Evolutionary conservation across 192 early-diverging fungal genomes (phyloP).

Genomic region (Paraglomus brasilianum): DNA sequence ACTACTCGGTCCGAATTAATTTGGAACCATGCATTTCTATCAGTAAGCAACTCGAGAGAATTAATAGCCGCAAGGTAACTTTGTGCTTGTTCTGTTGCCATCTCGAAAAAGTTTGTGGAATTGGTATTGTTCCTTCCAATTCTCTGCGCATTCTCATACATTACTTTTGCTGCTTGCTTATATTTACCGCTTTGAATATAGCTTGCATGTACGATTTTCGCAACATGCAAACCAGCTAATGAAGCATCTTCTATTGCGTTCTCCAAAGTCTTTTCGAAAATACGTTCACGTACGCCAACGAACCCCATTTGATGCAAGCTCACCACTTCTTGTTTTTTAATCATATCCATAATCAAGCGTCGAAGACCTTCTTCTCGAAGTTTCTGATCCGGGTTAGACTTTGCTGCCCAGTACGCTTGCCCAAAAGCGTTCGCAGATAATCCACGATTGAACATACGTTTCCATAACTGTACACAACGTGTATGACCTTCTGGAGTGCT

Average conservation of each 20-base stretch:
- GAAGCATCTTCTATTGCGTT: background rate
- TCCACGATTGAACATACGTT: background rate
- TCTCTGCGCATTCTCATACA: constrained; percentile 4
- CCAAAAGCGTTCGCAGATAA: background rate
- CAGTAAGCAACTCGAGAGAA: background rate
- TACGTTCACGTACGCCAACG: background rate
- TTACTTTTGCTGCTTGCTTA: background rate
- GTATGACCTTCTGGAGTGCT: background rate
- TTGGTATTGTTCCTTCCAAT: background rate
- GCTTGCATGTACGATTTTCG: background rate
- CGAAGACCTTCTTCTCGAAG: background rate
- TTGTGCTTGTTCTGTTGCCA: background rate
- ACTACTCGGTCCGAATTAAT: too few relatives aligned
- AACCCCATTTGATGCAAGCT: too few relatives aligned
- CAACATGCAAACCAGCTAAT: background rate
- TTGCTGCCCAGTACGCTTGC: background rate
- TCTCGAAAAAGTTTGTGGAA: background rate
- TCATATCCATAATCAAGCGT: too few relatives aligned
- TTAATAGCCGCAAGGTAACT: constrained; percentile 7
- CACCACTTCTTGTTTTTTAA: too few relatives aligned
- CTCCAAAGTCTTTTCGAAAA: background rate
- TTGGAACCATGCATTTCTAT: constrained; percentile 1
- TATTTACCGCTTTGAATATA: constrained; percentile 5
- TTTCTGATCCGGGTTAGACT: background rate
- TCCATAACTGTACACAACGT: background rate